Evolutionary conservation across 2,329 filamentous ascomycete species (phyloP).

Genomic region (Fusarium camptoceras): DNA sequence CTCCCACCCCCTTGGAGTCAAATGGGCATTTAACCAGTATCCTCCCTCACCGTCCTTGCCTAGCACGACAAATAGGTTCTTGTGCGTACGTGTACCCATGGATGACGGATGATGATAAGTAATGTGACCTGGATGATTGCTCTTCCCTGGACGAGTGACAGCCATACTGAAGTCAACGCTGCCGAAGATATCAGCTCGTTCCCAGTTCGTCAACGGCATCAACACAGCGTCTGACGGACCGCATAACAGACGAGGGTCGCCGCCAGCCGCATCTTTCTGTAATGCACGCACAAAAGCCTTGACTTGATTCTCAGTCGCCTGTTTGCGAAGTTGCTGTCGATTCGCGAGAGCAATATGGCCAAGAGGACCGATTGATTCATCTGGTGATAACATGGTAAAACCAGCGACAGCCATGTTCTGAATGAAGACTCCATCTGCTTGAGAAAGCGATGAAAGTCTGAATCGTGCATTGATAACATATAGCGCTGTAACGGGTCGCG

Average conservation of each 20-base stretch:
- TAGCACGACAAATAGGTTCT: background rate
- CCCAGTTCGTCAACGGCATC: background rate
- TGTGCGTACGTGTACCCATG: background rate
- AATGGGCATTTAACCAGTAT: background rate
- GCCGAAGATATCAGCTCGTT: background rate
- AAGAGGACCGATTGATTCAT: background rate
- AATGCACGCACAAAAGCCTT: background rate
- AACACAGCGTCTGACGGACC: background rate
- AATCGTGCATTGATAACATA: background rate
- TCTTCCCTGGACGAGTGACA: fast-evolving
- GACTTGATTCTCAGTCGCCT: background rate
- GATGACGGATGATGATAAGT: background rate
- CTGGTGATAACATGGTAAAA: background rate
- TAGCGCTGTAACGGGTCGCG: background rate
- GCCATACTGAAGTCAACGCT: background rate
- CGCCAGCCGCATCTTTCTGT: background rate
- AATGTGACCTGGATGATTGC: background rate
- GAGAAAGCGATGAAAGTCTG: background rate
- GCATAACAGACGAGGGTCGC: background rate
- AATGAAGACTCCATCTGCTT: background rate
- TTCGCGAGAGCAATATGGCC: background rate
- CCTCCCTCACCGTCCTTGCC: background rate
- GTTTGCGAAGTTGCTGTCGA: background rate
- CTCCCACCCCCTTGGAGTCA: background rate
- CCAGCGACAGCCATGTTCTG: background rate